phyloP scores from a whole-genome alignment of 2,329 filamentous ascomycete genomes.

The Bipolaris gigantea region DNA sequence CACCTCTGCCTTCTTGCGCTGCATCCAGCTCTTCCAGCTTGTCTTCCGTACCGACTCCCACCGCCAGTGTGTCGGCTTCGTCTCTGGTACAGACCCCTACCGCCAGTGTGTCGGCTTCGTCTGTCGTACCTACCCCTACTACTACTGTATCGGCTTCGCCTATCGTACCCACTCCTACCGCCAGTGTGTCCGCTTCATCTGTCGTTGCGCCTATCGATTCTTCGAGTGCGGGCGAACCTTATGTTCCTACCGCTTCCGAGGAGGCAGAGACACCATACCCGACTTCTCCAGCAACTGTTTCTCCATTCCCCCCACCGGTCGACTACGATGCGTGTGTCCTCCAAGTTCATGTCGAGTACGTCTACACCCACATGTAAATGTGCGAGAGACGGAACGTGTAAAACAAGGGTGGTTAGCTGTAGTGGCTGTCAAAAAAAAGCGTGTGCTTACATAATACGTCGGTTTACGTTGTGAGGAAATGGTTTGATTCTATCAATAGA shows the following conservation, averaged over 20 bases:
- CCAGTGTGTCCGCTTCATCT: slow-evolving; percentile 5
- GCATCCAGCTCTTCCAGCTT: background rate
- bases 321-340: slow-evolving; percentile 16
- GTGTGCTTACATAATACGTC: background rate
- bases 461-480: no score
- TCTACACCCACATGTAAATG: slow-evolving; percentile 8
- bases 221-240: background rate
- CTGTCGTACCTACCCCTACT: slow-evolving; percentile 5
- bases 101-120: slow-evolving; percentile 1
- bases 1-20: slow-evolving; percentile 1
- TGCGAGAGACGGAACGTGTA: background rate
- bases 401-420: background rate
- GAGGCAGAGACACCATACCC: slow-evolving; percentile 8
- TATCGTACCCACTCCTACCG: slow-evolving; percentile 2
- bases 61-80: background rate
- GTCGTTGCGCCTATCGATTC: background rate
- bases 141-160: slow-evolving; percentile 3
- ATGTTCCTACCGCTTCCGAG: background rate
- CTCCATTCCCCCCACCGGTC: slow-evolving; percentile 14
- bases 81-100: slow-evolving; percentile 7
- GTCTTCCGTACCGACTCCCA: slow-evolving; percentile 9
- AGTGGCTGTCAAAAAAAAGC: background rate
- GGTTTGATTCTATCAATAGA: background rate
- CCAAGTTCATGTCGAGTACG: slow-evolving; percentile 14
- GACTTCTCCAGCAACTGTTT: slow-evolving; percentile 13